Evolutionary conservation across 225 moss, liverwort and hornwort species (phyloP), one percentile per base, ranked within the genome.

Genomic region (Straminergon stramineum): DNA sequence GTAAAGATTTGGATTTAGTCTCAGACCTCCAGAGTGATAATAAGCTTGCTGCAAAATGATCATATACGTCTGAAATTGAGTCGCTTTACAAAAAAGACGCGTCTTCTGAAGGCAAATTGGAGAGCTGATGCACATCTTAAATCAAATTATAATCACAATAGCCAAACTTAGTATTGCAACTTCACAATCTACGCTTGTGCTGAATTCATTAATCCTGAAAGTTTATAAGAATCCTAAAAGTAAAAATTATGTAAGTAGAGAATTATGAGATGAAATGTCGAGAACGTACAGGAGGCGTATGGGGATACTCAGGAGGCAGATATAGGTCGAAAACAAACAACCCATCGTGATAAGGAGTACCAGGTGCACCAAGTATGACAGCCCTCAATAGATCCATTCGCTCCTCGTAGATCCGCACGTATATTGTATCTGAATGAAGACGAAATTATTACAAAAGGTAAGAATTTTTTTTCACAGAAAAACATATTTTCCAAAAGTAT

Each of bases 351-450:
- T 99, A 99, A 48, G 99, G 99, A 87, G 99, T 99, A 88, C 97
- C 97, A 23, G 94, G 94, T 84, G 97, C 99, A 94, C 99, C 99
- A 80, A 99, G 95, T 90, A 99, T 97, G 45, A 97, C 95, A 86
- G 97, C 99, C 90, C 97, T 95, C 89, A 99, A 86, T 67, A 99
- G 90, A 95, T 99, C 99, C 97, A 99, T 99, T 85, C 99, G 96
- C 86, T 97, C 97, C 95, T 99, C 99, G 60, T 96, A 99, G 48
- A 99, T 94, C 81, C 97, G 94, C 77, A 97, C 97, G 91, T 93
- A 99, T 80, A 99, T 99, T 30, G 97, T 91, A 88, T 97, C 99
- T 99, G 90, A n/a, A 90, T 35, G 37, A 84, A 69, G 85, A 79
- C 26, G 34, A 62, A 62, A 55, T 56, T 31, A 41, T 58, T 81